Conservation (phyloP, 176 grass and related monocot species). For the Oryza meridionalis region DNA sequence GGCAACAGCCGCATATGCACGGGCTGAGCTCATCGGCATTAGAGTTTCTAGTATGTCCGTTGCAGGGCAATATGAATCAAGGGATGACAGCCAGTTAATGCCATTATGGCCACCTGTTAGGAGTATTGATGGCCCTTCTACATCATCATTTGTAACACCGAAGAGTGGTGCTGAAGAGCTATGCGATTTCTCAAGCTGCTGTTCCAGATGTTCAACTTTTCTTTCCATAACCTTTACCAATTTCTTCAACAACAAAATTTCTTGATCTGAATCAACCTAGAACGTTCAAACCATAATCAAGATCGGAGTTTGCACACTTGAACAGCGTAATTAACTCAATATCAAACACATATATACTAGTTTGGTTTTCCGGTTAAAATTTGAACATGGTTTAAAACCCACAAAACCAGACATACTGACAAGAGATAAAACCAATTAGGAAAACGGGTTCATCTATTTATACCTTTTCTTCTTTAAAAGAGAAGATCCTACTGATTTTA, state of each 20-base stretch:
- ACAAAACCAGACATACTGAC: not conserved
- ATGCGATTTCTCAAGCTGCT: constrained; percentile 58
- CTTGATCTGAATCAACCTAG: constrained; percentile 72
- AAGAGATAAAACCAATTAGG: constrained; percentile 23
- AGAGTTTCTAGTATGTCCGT: constrained; percentile 59
- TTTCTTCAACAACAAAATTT: constrained; percentile 62
- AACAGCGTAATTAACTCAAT: constrained; percentile 26
- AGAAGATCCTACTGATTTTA: constrained; percentile 28
- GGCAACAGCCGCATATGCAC: constrained; percentile 63
- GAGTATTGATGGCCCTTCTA: constrained; percentile 51
- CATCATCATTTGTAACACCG: constrained; percentile 13
- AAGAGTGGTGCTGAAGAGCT: constrained; percentile 37
- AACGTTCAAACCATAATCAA: constrained; percentile 38
- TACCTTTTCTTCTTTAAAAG: constrained; percentile 16
- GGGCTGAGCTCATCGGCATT: constrained; percentile 59
- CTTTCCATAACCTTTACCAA: constrained; percentile 51
- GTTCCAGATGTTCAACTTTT: constrained; percentile 59
- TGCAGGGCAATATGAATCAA: constrained; percentile 65
- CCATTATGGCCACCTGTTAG: constrained; percentile 75
- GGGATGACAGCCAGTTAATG: constrained; percentile 61
- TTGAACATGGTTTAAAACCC: constrained; percentile 7
- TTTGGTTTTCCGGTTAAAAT: constrained; percentile 1
- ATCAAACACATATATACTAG: not conserved
- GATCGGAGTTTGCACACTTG: not conserved
- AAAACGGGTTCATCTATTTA: constrained; percentile 31